A percentile compares a stretch with the other conserved stretches of the same genome.
Evolutionary conservation across 2,329 filamentous ascomycete genomes (phyloP).

Genomic region (Aspergillus nomiae): DNA sequence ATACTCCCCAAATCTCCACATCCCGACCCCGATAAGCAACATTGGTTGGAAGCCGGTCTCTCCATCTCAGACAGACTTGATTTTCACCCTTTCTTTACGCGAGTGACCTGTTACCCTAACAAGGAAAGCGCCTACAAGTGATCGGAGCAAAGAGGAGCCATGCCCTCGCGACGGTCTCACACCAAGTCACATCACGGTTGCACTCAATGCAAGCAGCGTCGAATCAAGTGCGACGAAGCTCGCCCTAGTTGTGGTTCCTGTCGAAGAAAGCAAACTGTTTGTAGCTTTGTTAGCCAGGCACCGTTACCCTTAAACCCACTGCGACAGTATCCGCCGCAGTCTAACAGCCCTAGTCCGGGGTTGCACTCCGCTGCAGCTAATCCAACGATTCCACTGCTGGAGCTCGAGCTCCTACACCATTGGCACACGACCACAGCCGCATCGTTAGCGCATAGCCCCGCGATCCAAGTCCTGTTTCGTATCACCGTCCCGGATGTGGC

Average conservation of each 20-base stretch:
- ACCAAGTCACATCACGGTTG: slow-evolving; percentile 17
- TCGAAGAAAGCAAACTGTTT: slow-evolving; percentile 6
- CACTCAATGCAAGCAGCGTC: slow-evolving; percentile 16
- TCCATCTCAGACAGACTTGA: not conserved
- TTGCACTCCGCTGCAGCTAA: too few relatives aligned
- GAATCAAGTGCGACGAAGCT: slow-evolving; percentile 19
- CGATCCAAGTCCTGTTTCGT: slow-evolving; percentile 8
- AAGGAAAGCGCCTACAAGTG: not conserved
- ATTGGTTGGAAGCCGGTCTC: not conserved
- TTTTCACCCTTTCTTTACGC: not conserved
- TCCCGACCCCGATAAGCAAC: not conserved
- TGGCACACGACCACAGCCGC: slow-evolving; percentile 13
- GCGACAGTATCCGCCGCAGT: too few relatives aligned
- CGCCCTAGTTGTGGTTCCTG: slow-evolving; percentile 16
- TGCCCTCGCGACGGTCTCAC: slow-evolving; percentile 15
- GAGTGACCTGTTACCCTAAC: not conserved
- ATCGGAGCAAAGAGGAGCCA: not conserved
- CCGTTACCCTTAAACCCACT: not conserved
- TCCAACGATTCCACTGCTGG: slow-evolving; percentile 8
- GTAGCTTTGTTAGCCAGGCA: slow-evolving; percentile 7
- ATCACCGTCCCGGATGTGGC: slow-evolving; percentile 10
- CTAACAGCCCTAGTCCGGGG: not conserved
- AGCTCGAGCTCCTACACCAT: slow-evolving; percentile 17
- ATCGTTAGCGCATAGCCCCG: not conserved
- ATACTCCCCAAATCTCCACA: not conserved